Base-by-base conservation (phyloP, 495 filamentous ascomycete genomes). In the Talaromyces stipitatus region DNA sequence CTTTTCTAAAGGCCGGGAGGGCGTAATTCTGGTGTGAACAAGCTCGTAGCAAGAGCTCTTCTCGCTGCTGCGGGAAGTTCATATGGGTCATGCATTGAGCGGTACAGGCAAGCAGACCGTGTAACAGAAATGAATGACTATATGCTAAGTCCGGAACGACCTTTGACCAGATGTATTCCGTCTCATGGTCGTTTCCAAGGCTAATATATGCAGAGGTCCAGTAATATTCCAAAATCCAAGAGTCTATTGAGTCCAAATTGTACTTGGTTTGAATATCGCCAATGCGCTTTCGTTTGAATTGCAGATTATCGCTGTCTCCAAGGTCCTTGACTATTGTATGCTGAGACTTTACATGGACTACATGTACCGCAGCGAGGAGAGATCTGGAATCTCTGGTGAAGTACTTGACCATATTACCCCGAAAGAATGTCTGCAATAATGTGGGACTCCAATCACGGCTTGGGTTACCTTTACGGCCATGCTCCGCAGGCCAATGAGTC, bases 91-190 rank as follows among this genome's bases (percentile, higher is more conserved):
- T 52, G 38, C 74, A 71, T 20, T 69, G 43, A 2, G 68, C 61
- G 2, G 72, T 50, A 29, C 67, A 68, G 9, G 73, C 67, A 18
- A 77, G 57, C 14, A 77, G 62, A 2, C 69, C 71, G 24, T 72
- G 65, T 14, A 71, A 45, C 0, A 77, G 52, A 36, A 73, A 77
- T 11, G 50, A 30, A 33, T 58, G 52, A 12, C 60, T 48, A 9
- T 50, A 56, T 3, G 69, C 65, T 14, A 69, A 55, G 6, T 58
- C 51, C 1, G 65, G 61, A 3, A 72, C 58, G 1, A 64, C 60
- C 4, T 59, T 36, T 36, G 61, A 54, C 63, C 58, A 72, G 28
- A 59, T 54, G 20, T 4, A 23, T 30, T 64, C 57, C 26, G 57
- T 68, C 46, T 48, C 45, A 14, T 24, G 29, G 11, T 56, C 38